Evolutionary conservation across 768 basidiomycete genomes (phyloP), one percentile per base, ranked within the genome.

Genomic region (Obba rivulosa): DNA sequence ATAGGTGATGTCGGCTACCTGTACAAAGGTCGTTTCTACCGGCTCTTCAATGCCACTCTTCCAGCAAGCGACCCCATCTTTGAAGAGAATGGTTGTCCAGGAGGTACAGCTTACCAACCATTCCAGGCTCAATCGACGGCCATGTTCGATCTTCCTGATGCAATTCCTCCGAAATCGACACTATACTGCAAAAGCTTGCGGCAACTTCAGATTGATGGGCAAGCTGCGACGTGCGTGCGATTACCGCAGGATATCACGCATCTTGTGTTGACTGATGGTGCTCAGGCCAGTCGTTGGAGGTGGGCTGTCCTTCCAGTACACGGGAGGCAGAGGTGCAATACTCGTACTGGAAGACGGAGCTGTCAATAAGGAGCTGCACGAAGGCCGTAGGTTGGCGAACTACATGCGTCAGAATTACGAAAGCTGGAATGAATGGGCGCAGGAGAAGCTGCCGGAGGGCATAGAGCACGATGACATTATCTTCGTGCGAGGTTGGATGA

Each of bases 1-100:
- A 49, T 62, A 20, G 61, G 61, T 4, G 58, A 62, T 34, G 56
- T 62, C 7, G 61, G 61, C 5, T 56, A 52, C 22, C 10, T 54
- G 17, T 28, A 36, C 21, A 42, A 54, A 10, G 61, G 61, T 5
- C 49, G n/a, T 2, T 62, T 62, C 48, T 48, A 44, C n/a, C 57
- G 55, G 0, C 38, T 62, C 16, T 62, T 62, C 43, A 60, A 60
- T 24, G 51, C 53, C 0, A 58, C 42, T 4, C 20, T 34, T 9
- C 45, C 39, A 2, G 41, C n/a, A 22, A 52, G 49, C 23, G 41
- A 55, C 18, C 41, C 23, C 2, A 24, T 47, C 2, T 31, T 13
- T 31, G 28, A 31, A 31, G 7, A 5, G 28, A 5, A 13, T 5
- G 28, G 28, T 7, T 31, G 28, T 13, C 28, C 28, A 5, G 28